Evolutionary conservation across 2,329 filamentous ascomycete species (phyloP), one percentile per base, ranked within the genome.

Genomic region (Cladosporium sphaerospermum): DNA sequence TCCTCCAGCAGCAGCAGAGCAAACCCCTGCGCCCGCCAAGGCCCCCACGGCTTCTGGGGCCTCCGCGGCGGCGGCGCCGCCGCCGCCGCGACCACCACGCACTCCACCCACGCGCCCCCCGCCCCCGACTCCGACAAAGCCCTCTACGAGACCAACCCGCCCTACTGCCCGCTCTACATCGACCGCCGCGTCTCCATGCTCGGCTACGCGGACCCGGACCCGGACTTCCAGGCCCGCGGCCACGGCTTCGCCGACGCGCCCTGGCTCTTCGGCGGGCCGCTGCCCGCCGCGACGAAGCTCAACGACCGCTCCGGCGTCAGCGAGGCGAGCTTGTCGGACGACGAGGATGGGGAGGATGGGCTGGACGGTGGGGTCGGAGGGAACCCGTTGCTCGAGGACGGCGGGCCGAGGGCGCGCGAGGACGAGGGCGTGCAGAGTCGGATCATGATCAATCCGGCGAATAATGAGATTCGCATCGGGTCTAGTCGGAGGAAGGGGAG

Each of bases 141-240:
- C 3, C 43, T 39, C n/a, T 54, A 54, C 59, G 93, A 99, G 66
- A 96, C 92, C 1, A 96, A 92, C 64, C 88, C 91, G 4, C 89
- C 92, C 2, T 97, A 96, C 63, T 91, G 96, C 64, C 92, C 93
- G 1, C 96, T 97, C 73, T 92, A 97, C 67, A 93, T 91, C 0
- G 91, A 97, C 64, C 81, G 83, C 52, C 83, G 92, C 3, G 88
- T 97, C 42, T 82, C 79, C n/a, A 75, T 96, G 28, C 87, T 84
- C 60, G 79, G 89, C 40, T 88, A 85, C 64, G 42, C 40, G 28
- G 67, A 69, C 3, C 10, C 39, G 4, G 31, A 16, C 10, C 13
- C 33, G 8, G 48, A 40, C 13, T 61, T 63, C 48, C 57, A 57
- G n/a, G 55, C 44, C 14, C 51, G 55, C 42, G 64, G 61, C 13